Base-by-base conservation (phyloP, 2,329 filamentous ascomycete species). In the Immersiporthe knoxdaviesiana region DNA sequence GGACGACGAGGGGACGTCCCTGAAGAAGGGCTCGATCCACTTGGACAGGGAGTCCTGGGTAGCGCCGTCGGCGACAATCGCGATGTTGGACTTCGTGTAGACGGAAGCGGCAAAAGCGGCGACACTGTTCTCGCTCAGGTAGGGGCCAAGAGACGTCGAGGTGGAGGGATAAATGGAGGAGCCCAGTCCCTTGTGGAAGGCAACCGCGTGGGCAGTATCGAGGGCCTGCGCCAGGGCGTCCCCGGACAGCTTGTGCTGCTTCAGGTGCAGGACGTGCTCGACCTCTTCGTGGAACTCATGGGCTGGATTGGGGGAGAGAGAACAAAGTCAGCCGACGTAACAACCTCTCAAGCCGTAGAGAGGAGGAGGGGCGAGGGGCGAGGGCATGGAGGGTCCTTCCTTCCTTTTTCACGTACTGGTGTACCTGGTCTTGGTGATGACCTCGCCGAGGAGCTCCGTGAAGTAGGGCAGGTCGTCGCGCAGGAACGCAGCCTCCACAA, bases 401-500 rank as follows among this genome's bases (percentile, higher is more conserved):
- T n/a, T n/a, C n/a, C n/a, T 65, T 64, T 70, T 67, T 41, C n/a
- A 80, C 88, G 82, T 83, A 92, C 90, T 85, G 73, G 90, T 89
- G 81, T 93, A 99, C 84, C 93, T 96, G 75, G 95, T 97, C 82
- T 92, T 85, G 72, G 91, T 90, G 77, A 96, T 87, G 76, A 97
- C 92, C 86, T 99, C 97, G 78, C 91, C 93, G 75, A 99, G 88
- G 74, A 99, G 87, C 86, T 99, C 96, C 77, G 94, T 89, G 81
- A 97, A 99, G 88, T 98, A 99, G 75, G 96, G 96, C 74, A 99
- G 90, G 80, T 99, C 94, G 80, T 96, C 90, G 79, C 93, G 90
- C 74, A 99, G 89, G 87, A 99, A 99, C 85, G 92, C 97, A 80
- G 96, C 93, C 82, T 95, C 91, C 77, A 99, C 84, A 71, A 99